Percentiles rank a stretch among this genome's conserved stretches.
Conservation (phyloP, 2,329 filamentous ascomycete genomes). For the Fusarium hainanense region DNA sequence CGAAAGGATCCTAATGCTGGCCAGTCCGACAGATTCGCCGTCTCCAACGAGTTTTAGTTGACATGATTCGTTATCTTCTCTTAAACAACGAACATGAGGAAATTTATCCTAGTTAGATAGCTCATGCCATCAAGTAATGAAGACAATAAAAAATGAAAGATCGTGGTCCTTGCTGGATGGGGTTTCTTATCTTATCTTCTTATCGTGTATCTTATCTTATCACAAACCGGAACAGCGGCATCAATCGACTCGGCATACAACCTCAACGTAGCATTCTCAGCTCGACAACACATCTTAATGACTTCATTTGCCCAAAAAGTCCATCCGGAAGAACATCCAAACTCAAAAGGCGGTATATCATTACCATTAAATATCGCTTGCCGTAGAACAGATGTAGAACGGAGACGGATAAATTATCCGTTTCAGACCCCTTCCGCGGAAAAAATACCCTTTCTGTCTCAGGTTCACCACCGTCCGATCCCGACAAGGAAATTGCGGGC, state of each 20-base stretch:
- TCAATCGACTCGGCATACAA: neutral
- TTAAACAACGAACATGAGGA: too few relatives aligned
- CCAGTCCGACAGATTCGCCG: too few relatives aligned
- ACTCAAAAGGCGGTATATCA: neutral
- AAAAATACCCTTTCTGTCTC: constrained; percentile 25
- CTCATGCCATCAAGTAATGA: too few relatives aligned
- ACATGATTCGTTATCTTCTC: too few relatives aligned
- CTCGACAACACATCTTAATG: neutral
- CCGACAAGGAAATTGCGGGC: constrained; percentile 29
- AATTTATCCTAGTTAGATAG: too few relatives aligned
- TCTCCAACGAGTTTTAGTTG: too few relatives aligned
- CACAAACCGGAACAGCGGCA: neutral
- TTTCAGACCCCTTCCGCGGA: constrained; percentile 36
- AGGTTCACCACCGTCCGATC: constrained; percentile 15
- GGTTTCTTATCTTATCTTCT: too few relatives aligned
- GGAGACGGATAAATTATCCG: constrained; percentile 29
- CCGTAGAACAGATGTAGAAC: too few relatives aligned
- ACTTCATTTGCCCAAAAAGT: neutral
- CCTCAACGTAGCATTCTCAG: neutral
- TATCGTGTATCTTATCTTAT: neutral
- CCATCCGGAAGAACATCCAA: neutral
- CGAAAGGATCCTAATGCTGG: too few relatives aligned
- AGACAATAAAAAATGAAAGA: too few relatives aligned
- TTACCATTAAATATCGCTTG: neutral
- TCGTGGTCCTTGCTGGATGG: too few relatives aligned